Evolutionary conservation across 441 rosid genomes (phyloP), one percentile per base, ranked within the genome.

Genomic region (Arabidopsis lyrata): DNA sequence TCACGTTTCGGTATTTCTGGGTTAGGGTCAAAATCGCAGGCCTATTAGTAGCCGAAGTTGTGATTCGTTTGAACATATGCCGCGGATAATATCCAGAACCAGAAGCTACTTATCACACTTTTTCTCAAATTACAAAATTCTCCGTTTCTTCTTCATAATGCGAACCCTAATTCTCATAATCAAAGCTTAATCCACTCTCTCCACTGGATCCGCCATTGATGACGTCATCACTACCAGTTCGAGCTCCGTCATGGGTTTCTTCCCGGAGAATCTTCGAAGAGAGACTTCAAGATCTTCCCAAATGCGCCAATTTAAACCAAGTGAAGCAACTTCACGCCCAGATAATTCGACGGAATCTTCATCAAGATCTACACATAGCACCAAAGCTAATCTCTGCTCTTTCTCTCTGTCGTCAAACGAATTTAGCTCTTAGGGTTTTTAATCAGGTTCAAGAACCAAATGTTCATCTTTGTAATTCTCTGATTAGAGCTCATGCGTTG

Each of bases 241-340:
- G 88, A 78, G 82, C 95, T 5, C 93, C 95, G 1, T 61, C 93
- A 1, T 86, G 90, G 95, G 84, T 90, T 52, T 88, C 97, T 7
- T 61, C 83, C 18, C 83, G 97, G 70, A 83, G 91, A 64, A 73
- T 86, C 45, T 76, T 93, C 72, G 90, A 93, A 74, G 89, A 87
- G 65, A 85, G 73, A 34, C 83, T 93, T 5, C 86, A 85, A 24
- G 81, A 86, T 36, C 94, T 91, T 77, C 93, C 87, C 62, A 88
- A 84, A 69, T 89, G 89, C 77, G 66, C 72, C 1, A 83, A 88
- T 77, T 61, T 91, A 38, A 64, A 54, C 78, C 87, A 81, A 41
- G 76, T 83, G 14, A 85, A 86, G 66, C 89, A 86, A 75, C 63
- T 86, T 45, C 82, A 83, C 74, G 87, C 86, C 3, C 90, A 85